Evolutionary conservation across 768 basidiomycete genomes (phyloP).

Genomic region (Thelephora ganbajun): DNA sequence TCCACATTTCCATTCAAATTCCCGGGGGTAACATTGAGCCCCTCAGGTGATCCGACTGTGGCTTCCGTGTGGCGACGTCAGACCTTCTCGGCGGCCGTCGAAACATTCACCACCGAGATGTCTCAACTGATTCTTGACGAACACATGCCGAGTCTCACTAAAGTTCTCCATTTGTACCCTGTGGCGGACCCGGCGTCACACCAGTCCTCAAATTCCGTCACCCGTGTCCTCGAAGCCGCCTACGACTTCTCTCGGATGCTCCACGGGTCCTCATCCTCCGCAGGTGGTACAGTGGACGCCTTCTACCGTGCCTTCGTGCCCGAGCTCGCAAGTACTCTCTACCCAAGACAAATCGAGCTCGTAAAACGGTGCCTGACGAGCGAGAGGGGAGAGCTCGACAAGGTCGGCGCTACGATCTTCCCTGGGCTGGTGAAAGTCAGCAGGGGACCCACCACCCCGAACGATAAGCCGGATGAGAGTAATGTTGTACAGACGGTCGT

Average conservation of each 20-base stretch:
- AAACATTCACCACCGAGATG: slow-evolving; percentile 61
- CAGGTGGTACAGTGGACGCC: slow-evolving; percentile 40
- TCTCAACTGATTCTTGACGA: slow-evolving; percentile 52
- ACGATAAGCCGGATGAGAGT: slow-evolving; percentile 28
- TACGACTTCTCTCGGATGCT: slow-evolving; percentile 79
- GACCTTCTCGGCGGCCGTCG: slow-evolving; percentile 80
- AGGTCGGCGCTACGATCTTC: slow-evolving; percentile 76
- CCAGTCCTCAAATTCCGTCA: slow-evolving; percentile 28
- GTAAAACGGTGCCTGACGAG: slow-evolving; percentile 70
- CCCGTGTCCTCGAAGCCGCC: slow-evolving; percentile 55
- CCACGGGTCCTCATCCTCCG: slow-evolving; percentile 47
- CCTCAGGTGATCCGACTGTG: slow-evolving; percentile 70
- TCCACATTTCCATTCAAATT: background rate
- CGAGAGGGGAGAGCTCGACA: slow-evolving; percentile 58
- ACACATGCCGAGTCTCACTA: slow-evolving; percentile 52
- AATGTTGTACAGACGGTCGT: slow-evolving; percentile 50
- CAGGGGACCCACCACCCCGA: slow-evolving; percentile 21
- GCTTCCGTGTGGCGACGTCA: slow-evolving; percentile 84
- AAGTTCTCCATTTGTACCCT: slow-evolving; percentile 26
- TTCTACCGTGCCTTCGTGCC: slow-evolving; percentile 85
- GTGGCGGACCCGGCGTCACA: slow-evolving; percentile 13
- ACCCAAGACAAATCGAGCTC: slow-evolving; percentile 70
- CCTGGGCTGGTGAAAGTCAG: slow-evolving; percentile 79
- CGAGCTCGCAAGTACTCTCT: slow-evolving; percentile 62
- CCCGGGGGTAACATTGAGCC: background rate